phyloP scores from a whole-genome alignment of 2,329 filamentous ascomycete genomes.

The Mycocentrospora acerina region DNA sequence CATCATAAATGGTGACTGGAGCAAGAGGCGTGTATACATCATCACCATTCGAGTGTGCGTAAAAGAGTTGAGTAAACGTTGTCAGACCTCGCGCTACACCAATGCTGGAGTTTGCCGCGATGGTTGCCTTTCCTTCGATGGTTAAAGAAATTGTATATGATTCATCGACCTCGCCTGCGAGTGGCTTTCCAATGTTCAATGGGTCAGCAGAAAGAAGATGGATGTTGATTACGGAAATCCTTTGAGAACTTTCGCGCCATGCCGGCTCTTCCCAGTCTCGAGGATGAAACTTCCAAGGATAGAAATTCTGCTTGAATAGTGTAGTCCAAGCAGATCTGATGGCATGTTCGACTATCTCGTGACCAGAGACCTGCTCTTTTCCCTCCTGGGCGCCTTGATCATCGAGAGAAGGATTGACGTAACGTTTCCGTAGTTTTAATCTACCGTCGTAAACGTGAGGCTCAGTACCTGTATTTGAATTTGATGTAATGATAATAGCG shows the following conservation, averaged over 20 bases:
- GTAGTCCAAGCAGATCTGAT: slow-evolving; percentile 59
- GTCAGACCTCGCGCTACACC: slow-evolving; percentile 74
- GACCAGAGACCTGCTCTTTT: slow-evolving; percentile 45
- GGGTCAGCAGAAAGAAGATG: slow-evolving; percentile 60
- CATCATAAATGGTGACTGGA: slow-evolving; percentile 71
- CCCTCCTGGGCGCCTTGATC: background rate
- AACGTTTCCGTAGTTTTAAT: slow-evolving; percentile 13
- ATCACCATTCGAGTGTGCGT: slow-evolving; percentile 61
- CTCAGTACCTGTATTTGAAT: slow-evolving; percentile 18
- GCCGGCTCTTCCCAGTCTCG: slow-evolving; percentile 66
- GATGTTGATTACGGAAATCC: slow-evolving; percentile 63
- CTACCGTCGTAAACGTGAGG: slow-evolving; percentile 10
- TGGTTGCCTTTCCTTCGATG: slow-evolving; percentile 59
- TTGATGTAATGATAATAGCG: slow-evolving; percentile 14
- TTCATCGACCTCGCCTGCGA: slow-evolving; percentile 68
- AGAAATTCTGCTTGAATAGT: slow-evolving; percentile 68
- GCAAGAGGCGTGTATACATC: slow-evolving; percentile 67
- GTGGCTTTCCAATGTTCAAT: slow-evolving; percentile 58
- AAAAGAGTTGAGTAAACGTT: slow-evolving; percentile 80
- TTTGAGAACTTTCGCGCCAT: slow-evolving; percentile 44
- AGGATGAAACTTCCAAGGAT: slow-evolving; percentile 76
- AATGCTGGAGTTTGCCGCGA: slow-evolving; percentile 65
- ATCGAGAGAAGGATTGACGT: slow-evolving; percentile 6
- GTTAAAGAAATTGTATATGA: slow-evolving; percentile 69
- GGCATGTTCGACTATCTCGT: slow-evolving; percentile 50